These are phyloP conservation scores for Eucalyptus polybractea DNA, from an alignment of 345 rosid genomes.

Conservation along the genomic window DNA sequence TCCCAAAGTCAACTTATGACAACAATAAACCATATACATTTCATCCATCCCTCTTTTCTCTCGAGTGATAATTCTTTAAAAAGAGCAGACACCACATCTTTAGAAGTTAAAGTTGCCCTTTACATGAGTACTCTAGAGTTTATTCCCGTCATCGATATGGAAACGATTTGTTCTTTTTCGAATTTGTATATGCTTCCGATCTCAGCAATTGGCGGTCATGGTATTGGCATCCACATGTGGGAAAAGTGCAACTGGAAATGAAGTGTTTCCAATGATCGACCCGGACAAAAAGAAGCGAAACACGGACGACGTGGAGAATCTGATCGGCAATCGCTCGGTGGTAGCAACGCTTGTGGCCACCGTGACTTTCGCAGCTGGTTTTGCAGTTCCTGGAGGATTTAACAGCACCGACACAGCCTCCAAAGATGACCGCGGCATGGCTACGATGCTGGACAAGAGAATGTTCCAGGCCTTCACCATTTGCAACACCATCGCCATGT, in stretches of 20 bases:
- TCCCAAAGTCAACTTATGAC: background rate
- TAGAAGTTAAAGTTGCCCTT: background rate
- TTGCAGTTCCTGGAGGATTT: background rate
- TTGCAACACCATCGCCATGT: background rate
- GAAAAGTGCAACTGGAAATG: background rate
- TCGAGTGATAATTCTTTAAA: background rate
- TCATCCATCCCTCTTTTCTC: background rate
- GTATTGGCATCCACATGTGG: background rate
- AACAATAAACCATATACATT: background rate
- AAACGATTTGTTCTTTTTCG: background rate
- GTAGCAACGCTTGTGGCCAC: background rate
- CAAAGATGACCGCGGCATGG: background rate
- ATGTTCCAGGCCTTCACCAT: background rate
- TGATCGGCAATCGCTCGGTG: background rate
- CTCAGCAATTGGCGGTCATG: background rate
- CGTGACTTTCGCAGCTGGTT: background rate
- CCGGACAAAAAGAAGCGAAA: background rate
- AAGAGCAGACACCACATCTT: background rate
- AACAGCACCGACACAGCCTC: fast-evolving
- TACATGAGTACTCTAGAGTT: background rate
- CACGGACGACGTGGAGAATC: fast-evolving
- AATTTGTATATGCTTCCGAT: background rate
- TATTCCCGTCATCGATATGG: background rate
- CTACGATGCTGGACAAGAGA: background rate
- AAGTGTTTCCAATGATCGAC: background rate